phyloP scores from a whole-genome alignment of 2,329 filamentous ascomycete species.

The Xylaria sp. region DNA sequence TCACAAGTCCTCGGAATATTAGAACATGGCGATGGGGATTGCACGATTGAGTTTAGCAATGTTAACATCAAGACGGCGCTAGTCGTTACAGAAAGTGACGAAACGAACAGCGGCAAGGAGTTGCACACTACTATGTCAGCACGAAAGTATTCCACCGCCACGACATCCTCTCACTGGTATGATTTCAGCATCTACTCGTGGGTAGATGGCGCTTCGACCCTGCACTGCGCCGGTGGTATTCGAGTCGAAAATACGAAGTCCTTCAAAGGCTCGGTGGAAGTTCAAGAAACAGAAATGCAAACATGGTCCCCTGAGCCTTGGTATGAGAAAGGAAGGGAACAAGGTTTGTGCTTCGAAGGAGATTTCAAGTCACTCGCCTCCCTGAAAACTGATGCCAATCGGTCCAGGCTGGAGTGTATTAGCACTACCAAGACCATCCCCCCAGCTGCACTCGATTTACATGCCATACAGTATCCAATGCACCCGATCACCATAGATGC shows the following conservation, averaged over 20 bases:
- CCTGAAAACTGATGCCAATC: neutral
- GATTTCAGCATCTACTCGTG: constrained; percentile 38
- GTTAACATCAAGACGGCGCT: constrained; percentile 9
- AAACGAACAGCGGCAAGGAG: neutral
- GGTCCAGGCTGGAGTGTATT: neutral
- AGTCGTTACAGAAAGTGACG: neutral
- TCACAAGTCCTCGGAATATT: neutral
- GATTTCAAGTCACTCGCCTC: constrained; percentile 25
- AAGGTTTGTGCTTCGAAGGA: constrained; percentile 34
- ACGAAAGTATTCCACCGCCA: constrained; percentile 21
- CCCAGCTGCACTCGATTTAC: neutral
- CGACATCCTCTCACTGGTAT: constrained; percentile 24
- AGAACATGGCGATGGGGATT: neutral
- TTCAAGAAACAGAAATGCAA: neutral
- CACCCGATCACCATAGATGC: constrained; percentile 29
- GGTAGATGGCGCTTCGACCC: neutral
- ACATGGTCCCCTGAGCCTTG: constrained; percentile 12
- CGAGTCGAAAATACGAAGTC: neutral
- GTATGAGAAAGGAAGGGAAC: constrained; percentile 19
- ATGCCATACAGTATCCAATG: neutral
- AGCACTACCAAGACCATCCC: neutral
- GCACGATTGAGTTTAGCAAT: neutral
- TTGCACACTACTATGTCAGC: neutral
- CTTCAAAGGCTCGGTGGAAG: neutral
- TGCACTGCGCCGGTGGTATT: neutral